Evolutionary conservation across 495 filamentous ascomycete species (phyloP), one percentile per base, ranked within the genome.

Genomic region (Xylaria flabelliformis): DNA sequence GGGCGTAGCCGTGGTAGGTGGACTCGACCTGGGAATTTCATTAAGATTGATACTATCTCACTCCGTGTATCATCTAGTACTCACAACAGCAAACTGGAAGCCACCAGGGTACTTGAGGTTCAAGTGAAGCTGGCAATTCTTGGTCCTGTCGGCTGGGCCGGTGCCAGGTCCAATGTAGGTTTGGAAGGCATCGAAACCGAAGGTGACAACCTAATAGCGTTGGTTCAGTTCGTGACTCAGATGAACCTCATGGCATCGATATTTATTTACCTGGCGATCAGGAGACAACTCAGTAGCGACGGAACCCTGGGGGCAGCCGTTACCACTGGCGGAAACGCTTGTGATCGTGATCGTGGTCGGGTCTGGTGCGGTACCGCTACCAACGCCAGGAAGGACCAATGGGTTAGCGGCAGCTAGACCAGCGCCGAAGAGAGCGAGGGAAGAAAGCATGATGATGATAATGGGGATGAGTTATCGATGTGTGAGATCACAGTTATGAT

Each of bases 121-220:
- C 75, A 90, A 69, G 77, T 89, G 85, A 61, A 90, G 79, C 80
- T 88, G 85, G 85, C 88, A 90, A 83, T 88, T 87, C 86, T 89
- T 89, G 82, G 81, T 82, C 77, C 78, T 79, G 72, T 81, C 80
- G 15, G 78, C 66, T 6, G 68, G 71, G 74, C 21, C 69, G 67
- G 78, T 82, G 71, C 80, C 80, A 42, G 85, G 85, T 19, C 86
- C 86, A 76, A 86, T 88, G 79, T 86, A 88, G 72, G 85, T 86
- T 78, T 88, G 86, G 83, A 88, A 88, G 58, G 76, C 73, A 75
- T 88, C 86, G 71, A 88, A 88, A 70, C 85, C 86, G 73, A 87
- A 87, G 70, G 86, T 88, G 81, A 88, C 84, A 76, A 87, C 80
- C 85, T 87, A 65, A 26, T 7, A 15, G n/a, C 19, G 55, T 8